Evolutionary conservation across 768 basidiomycete genomes (phyloP), one percentile per base, ranked within the genome.

Genomic region (Rhizopogon vulgaris): DNA sequence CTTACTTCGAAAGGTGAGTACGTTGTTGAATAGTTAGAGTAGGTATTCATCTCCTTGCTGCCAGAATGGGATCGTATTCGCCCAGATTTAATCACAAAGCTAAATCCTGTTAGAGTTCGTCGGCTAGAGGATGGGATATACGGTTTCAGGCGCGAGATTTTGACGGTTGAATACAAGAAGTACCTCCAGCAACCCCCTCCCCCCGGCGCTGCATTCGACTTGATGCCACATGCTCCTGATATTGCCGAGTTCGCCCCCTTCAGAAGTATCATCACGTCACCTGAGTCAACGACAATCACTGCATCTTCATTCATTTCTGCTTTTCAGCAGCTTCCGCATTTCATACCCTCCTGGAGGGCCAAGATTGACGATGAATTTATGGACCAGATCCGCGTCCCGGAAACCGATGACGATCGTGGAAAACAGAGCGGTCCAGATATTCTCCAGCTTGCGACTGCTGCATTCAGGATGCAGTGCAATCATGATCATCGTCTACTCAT

Each of bases 31-130:
- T 46, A 10, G 14, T 46, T 34, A 24, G 18, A 46, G 5, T 46
- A 46, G 30, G 14, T 34, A 46, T 18, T 22, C 22, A 46, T 34
- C 14, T 22, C 18, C 32, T 46, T 34, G 30, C 12, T 15, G 34
- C 45, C 14, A 46, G 45, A 18, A 15, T 46, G 45, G 45, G 45
- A 46, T 46, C 45, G 45, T 24, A 46, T 46, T 12, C 14, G 45
- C 18, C 32, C 32, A 34, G 45, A 22, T 24, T 34, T 46, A 15
- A 34, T 34, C 1, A 15, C 18, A 24, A 32, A 14, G 9, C 45
- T 46, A 4, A 18, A 46, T 15, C 0, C 22, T 15, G 32, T 46
- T 18, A 46, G 45, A 18, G 3, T 14, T 5, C 30, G 18, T 24
- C 45, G 32, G 32, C 14, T 46, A 46, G 32, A 46, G 32, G 45